Base-by-base conservation (phyloP, 2,329 filamentous ascomycete genomes). In the Tolypocladium ovalisporum region DNA sequence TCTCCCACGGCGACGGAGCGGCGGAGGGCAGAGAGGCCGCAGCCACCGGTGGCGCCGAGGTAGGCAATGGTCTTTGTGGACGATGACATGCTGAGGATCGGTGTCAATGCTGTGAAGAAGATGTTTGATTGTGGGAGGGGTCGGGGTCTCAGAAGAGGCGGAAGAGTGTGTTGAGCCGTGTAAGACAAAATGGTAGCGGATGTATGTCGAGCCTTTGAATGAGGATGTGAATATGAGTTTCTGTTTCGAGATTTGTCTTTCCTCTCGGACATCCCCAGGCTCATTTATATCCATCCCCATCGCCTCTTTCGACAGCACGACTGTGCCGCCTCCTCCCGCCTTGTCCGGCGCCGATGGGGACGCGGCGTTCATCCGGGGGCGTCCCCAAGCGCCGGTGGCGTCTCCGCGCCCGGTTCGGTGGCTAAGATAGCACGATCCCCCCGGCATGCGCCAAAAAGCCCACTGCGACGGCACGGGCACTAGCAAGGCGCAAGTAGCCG, bases 31-130 rank as follows among this genome's bases (percentile, higher is more conserved):
- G 69, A 62, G 60, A 74, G 68, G 51, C 72, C 73, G 59, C 68
- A 72, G 56, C 75, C 76, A 51, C 68, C 71, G 5, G 75, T 76
- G 59, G 74, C 71, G 59, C 76, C 76, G 61, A 77, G 70, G 65
- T 76, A 66, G 60, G 64, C 62, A 55, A 67, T 65, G 36, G 62
- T 63, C 61, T 61, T 59, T 54, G 58, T 55, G 54, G 62, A 24
- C 40, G 61, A 58, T 59, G 62, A 60, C 22, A 56, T 51, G 13
- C 9, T 19, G 42, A 12, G 13, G 24, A n/a, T 29, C 5, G 12
- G 10, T 15, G 39, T 29, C 7, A 7, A 17, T 4, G 44, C 7
- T 29, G 40, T 47, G 44, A 2, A 5, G 12, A 22, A 4, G 3
- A 2, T n/a, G n/a, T 12, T 8, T 22, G 8, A n/a, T 6, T 24